These are phyloP conservation scores for Camellia granthamiana DNA, from an alignment of 148 eudicot species.

Conservation along the genomic window DNA sequence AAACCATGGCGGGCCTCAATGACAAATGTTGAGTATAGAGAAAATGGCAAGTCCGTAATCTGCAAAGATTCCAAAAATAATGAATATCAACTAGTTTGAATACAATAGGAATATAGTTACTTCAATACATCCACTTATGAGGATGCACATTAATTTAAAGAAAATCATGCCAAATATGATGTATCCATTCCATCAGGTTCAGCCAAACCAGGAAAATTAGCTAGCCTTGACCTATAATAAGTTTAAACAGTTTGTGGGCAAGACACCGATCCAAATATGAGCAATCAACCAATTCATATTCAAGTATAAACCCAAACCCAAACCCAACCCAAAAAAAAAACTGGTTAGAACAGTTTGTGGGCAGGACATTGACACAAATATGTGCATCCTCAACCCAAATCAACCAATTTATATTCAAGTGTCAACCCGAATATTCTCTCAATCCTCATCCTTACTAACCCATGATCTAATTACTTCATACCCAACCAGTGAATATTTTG, in stretches of 20 bases:
- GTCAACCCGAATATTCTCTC: neutral
- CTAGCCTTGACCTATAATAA: neutral
- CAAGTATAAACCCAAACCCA: neutral
- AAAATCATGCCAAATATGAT: neutral
- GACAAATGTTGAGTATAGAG: conserved; percentile 90
- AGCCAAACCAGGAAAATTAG: conserved; percentile 3
- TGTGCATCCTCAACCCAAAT: neutral
- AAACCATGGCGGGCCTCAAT: conserved; percentile 98
- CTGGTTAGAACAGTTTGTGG: neutral
- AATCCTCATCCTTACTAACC: neutral
- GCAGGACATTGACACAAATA: neutral
- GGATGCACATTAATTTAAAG: neutral
- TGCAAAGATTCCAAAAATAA: conserved; percentile 34
- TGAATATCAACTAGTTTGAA: neutral
- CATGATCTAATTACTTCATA: neutral
- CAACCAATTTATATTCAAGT: conserved; percentile 6
- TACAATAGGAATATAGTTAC: neutral
- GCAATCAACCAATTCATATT: conserved; percentile 5
- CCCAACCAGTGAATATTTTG: neutral
- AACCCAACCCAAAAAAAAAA: no score
- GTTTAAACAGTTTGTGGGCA: neutral
- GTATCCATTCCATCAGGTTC: neutral
- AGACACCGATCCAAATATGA: neutral
- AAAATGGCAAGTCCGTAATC: conserved; percentile 95
- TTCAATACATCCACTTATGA: neutral